Percentiles rank a stretch among this genome's conserved stretches.
Evolutionary conservation across 140 eudicot species (phyloP).

Genomic region (Bidens hawaiensis): DNA sequence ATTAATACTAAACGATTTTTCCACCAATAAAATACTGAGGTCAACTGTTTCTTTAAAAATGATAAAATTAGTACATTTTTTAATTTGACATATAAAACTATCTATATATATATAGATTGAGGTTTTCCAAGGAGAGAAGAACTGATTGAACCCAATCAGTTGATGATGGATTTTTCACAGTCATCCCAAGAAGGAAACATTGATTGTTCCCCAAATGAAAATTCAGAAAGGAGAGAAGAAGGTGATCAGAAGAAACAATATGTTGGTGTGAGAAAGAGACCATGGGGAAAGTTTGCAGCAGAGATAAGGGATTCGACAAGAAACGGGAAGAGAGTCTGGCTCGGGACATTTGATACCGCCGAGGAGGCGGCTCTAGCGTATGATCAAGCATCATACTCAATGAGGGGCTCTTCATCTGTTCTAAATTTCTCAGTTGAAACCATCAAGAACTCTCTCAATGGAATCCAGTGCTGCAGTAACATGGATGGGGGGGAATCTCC

Average conservation of each 20-base stretch:
- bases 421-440: constrained; percentile 32
- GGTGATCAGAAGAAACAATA: constrained; percentile 22
- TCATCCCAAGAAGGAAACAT: not conserved
- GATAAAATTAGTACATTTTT: not conserved
- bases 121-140: not conserved
- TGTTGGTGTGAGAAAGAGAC: constrained; percentile 43
- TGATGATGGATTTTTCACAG: not conserved
- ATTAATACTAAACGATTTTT: too few species aligned
- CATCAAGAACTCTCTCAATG: constrained; percentile 29
- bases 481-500: constrained; percentile 32
- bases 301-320: constrained; percentile 55
- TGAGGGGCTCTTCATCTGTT: constrained; percentile 39
- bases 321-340: constrained; percentile 51
- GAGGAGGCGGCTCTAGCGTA: constrained; percentile 56
- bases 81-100: not conserved
- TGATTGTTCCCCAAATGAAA: not conserved
- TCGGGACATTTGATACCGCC: constrained; percentile 53
- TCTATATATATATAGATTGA: not conserved
- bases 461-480: constrained; percentile 13
- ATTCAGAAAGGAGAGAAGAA: not conserved
- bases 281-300: constrained; percentile 59
- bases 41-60: not conserved
- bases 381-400: constrained; percentile 46
- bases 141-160: not conserved
- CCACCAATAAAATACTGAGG: not conserved